A percentile compares a stretch with the other conserved stretches of the same genome.
Conservation (phyloP, 164 flowering plant genomes). For the Nelumbo lutea region DNA sequence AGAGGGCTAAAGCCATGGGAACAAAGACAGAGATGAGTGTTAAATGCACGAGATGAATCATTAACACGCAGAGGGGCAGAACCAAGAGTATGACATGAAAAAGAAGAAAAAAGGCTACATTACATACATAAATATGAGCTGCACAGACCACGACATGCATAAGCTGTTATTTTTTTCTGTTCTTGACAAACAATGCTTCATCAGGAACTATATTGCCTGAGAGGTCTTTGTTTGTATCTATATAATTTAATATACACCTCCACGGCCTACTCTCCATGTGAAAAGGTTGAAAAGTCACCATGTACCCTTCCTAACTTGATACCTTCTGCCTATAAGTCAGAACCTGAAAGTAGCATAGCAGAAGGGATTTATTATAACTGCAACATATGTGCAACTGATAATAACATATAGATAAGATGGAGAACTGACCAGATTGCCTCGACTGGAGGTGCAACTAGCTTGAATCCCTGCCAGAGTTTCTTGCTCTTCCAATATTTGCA, state of each 20-base stretch:
- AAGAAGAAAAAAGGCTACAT: no score
- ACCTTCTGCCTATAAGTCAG: constrained; percentile 38
- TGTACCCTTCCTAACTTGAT: constrained; percentile 1
- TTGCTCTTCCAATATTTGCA: constrained; percentile 40
- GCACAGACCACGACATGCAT: no score
- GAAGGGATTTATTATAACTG: constrained; percentile 19
- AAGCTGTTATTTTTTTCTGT: no score
- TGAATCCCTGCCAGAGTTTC: constrained; percentile 53
- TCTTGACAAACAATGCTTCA: background rate
- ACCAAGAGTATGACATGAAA: no score
- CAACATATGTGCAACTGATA: constrained; percentile 18
- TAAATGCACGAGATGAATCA: no score
- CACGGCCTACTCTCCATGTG: background rate
- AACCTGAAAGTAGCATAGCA: constrained; percentile 30
- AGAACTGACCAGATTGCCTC: constrained; percentile 48
- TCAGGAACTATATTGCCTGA: background rate
- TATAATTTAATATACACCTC: background rate
- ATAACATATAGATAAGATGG: background rate
- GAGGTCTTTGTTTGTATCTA: background rate
- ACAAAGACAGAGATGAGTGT: no score
- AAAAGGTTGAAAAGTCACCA: background rate
- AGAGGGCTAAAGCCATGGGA: no score
- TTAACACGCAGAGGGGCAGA: no score
- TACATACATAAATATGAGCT: no score
- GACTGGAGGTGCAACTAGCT: constrained; percentile 21